These are phyloP conservation scores for Ogataea neopini DNA, from an alignment of 805 yeast genomes.

Conservation along the genomic window DNA sequence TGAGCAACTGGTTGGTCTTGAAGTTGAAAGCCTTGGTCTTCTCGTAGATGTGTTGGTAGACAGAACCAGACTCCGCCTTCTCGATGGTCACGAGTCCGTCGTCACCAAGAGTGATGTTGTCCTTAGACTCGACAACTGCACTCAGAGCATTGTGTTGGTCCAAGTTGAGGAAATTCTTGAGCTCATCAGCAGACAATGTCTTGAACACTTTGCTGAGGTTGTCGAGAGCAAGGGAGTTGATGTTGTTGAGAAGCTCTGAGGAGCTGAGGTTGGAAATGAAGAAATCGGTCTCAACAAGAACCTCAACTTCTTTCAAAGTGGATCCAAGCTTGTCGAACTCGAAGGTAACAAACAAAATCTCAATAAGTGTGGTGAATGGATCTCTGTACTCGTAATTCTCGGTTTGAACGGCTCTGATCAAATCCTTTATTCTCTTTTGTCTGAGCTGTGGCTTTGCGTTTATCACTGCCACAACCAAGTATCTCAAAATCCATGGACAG, in stretches of 20 bases:
- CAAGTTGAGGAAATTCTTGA: slow-evolving; percentile 20
- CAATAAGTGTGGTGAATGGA: slow-evolving; percentile 59
- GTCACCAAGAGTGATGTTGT: slow-evolving; percentile 41
- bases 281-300: slow-evolving; percentile 54
- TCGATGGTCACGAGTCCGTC: slow-evolving; percentile 51
- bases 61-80: slow-evolving; percentile 54
- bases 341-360: slow-evolving; percentile 55
- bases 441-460: slow-evolving; percentile 36
- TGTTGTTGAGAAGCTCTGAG: slow-evolving; percentile 25
- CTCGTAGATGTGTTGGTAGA: slow-evolving; percentile 68
- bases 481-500: slow-evolving; percentile 70
- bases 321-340: slow-evolving; percentile 55
- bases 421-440: slow-evolving; percentile 58
- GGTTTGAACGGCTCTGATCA: slow-evolving; percentile 56
- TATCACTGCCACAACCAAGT: slow-evolving; percentile 61
- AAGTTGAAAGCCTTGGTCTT: slow-evolving; percentile 65
- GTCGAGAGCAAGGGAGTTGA: slow-evolving; percentile 25
- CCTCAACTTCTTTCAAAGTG: slow-evolving; percentile 48
- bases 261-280: slow-evolving; percentile 49
- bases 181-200: slow-evolving; percentile 22
- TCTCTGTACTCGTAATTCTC: slow-evolving; percentile 67
- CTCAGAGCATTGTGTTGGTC: slow-evolving; percentile 31
- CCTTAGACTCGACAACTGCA: slow-evolving; percentile 14
- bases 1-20: slow-evolving; percentile 57
- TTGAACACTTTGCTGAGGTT: slow-evolving; percentile 30